Evolutionary conservation across 306 rosid species (phyloP).

Genomic region (Vigna trinervia): DNA sequence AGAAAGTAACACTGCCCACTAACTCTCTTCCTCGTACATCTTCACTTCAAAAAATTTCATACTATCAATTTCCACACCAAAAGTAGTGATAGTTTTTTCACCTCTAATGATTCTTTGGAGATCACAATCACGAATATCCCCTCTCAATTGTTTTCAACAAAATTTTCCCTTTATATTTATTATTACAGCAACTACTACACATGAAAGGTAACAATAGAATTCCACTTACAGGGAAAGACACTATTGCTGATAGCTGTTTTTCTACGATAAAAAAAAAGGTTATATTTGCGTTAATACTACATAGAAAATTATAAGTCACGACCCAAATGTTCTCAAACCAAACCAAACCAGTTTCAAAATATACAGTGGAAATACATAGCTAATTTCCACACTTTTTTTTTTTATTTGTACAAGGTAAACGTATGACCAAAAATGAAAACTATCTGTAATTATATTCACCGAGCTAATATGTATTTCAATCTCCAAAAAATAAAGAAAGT

Average conservation of each 20-base stretch:
- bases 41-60: not conserved
- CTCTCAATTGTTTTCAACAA: not conserved
- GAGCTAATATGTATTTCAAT: not conserved
- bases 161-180: not conserved
- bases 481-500: not conserved
- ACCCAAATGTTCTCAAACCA: not conserved
- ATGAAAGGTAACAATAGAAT: not conserved
- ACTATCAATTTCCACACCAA: not conserved
- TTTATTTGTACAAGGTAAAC: slow-evolving; percentile 12
- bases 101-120: not conserved
- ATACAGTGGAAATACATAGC: slow-evolving; percentile 19
- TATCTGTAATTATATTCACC: slow-evolving; percentile 25
- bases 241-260: not conserved
- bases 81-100: not conserved
- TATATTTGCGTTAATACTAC: not conserved
- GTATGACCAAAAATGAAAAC: slow-evolving; percentile 14
- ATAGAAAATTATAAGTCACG: not conserved
- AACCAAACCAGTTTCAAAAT: not conserved
- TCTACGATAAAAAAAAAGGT: not conserved
- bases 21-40: not conserved
- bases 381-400: slow-evolving; percentile 16
- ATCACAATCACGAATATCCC: not conserved
- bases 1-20: not conserved
- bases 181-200: slow-evolving; percentile 2
- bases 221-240: not conserved